These are phyloP conservation scores for Gossypium davidsonii DNA, from an alignment of 441 rosid genomes.

Conservation along the genomic window DNA sequence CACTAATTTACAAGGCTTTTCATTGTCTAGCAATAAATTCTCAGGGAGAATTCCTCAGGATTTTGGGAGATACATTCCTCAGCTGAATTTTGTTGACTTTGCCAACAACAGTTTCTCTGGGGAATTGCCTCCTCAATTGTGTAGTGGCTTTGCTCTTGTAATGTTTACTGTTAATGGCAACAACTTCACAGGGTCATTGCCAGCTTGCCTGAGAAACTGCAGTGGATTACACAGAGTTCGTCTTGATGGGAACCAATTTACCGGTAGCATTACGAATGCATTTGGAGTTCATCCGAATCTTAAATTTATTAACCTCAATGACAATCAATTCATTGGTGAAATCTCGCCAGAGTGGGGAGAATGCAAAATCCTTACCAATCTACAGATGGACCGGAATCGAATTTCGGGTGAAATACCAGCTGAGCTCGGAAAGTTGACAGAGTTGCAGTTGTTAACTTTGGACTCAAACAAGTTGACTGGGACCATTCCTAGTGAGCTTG, in stretches of 20 bases:
- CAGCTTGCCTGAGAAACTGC: conserved; percentile 52
- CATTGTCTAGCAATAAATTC: conserved; percentile 32
- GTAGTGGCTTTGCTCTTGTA: conserved; percentile 39
- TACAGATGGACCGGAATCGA: conserved; percentile 42
- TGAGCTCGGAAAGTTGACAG: conserved; percentile 39
- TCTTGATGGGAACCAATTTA: conserved; percentile 47
- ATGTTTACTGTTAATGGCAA: conserved; percentile 36
- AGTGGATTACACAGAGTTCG: conserved; percentile 34
- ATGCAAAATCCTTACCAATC: conserved; percentile 39
- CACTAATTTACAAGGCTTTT: conserved; percentile 9
- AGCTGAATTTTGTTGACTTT: conserved; percentile 35
- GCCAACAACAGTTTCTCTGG: conserved; percentile 58
- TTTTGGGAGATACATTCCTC: conserved; percentile 35
- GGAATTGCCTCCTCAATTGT: conserved; percentile 48
- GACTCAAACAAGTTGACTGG: conserved; percentile 45
- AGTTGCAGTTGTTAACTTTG: conserved; percentile 32
- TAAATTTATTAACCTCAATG: conserved; percentile 28
- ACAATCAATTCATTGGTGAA: conserved; percentile 44
- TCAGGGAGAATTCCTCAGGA: conserved; percentile 30
- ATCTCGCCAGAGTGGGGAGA: conserved; percentile 54
- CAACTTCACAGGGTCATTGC: conserved; percentile 50
- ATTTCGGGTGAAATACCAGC: conserved; percentile 49
- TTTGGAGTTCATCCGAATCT: conserved; percentile 50
- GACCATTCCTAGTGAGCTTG: not conserved
- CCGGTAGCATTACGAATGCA: conserved; percentile 40